A percentile compares a stretch with the other conserved stretches of the same genome.
Conservation (phyloP, 306 rosid genomes). For the Vigna mungo region DNA sequence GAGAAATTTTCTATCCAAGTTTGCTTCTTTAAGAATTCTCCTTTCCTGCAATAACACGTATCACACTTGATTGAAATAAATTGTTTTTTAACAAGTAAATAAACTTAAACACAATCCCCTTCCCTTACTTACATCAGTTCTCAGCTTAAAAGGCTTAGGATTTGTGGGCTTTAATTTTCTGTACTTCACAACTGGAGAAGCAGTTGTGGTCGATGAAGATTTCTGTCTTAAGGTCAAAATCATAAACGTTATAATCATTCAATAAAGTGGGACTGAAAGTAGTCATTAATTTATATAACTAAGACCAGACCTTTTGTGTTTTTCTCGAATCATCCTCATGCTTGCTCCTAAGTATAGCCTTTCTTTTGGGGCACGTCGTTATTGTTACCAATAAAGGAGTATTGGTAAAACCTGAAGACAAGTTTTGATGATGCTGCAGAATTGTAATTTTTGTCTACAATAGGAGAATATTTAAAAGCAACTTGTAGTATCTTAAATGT, state of each 20-base stretch:
- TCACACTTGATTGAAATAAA: background rate
- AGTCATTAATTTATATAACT: constrained; percentile 19
- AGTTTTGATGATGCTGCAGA: no score
- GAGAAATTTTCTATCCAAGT: constrained; percentile 63
- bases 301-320: constrained; percentile 57
- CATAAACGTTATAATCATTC: background rate
- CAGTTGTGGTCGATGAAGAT: constrained; percentile 43
- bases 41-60: constrained; percentile 74
- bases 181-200: constrained; percentile 68
- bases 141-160: constrained; percentile 93
- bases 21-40: constrained; percentile 88
- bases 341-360: constrained; percentile 55
- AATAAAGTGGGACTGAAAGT: background rate
- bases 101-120: background rate
- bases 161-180: constrained; percentile 81
- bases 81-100: constrained; percentile 9
- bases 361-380: constrained; percentile 39
- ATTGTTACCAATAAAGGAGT: no score
- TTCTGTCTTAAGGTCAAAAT: constrained; percentile 45
- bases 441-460: no score
- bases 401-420: no score
- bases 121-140: constrained; percentile 80
- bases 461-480: no score
- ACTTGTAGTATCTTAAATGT: no score
- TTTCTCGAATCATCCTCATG: constrained; percentile 50